phyloP scores from a whole-genome alignment of 2,329 filamentous ascomycete species.

The Sporothrix mexicana region DNA sequence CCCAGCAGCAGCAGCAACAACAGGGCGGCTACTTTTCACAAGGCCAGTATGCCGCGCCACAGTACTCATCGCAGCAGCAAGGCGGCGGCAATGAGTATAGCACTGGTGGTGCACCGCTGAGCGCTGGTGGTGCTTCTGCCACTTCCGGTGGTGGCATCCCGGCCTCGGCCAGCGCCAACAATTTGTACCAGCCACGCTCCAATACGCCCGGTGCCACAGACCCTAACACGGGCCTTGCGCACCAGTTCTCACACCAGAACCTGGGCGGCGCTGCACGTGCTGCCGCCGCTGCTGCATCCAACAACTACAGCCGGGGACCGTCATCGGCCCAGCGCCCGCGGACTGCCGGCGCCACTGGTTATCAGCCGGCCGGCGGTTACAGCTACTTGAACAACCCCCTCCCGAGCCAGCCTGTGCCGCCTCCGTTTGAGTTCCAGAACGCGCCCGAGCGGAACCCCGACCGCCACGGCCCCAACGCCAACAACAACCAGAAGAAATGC shows the following conservation, averaged over 20 bases:
- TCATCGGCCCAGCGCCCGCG: slow-evolving; percentile 79
- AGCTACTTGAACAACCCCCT: slow-evolving; percentile 65
- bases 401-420: slow-evolving; percentile 62
- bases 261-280: slow-evolving; percentile 74
- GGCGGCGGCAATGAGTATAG: slow-evolving; percentile 38
- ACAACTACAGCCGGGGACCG: slow-evolving; percentile 70
- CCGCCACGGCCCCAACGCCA: slow-evolving; percentile 68
- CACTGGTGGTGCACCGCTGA: slow-evolving; percentile 38
- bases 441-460: slow-evolving; percentile 88
- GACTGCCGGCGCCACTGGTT: slow-evolving; percentile 74
- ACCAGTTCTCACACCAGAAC: slow-evolving; percentile 97
- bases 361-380: slow-evolving; percentile 63
- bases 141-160: slow-evolving; percentile 3
- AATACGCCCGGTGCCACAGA: slow-evolving; percentile 67
- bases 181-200: slow-evolving; percentile 58
- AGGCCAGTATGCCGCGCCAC: slow-evolving; percentile 46
- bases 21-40: slow-evolving; percentile 65
- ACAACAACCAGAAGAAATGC: slow-evolving; percentile 74
- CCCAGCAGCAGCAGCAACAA: slow-evolving; percentile 36
- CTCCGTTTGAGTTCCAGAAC: slow-evolving; percentile 75
- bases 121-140: neutral
- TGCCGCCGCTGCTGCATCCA: slow-evolving; percentile 45
- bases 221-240: slow-evolving; percentile 86
- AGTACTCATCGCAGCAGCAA: slow-evolving; percentile 43
- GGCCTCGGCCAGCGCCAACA: slow-evolving; percentile 37